Evolutionary conservation across 495 filamentous ascomycete genomes (phyloP).

Genomic region (Hyphodiscus hymeniophilus): DNA sequence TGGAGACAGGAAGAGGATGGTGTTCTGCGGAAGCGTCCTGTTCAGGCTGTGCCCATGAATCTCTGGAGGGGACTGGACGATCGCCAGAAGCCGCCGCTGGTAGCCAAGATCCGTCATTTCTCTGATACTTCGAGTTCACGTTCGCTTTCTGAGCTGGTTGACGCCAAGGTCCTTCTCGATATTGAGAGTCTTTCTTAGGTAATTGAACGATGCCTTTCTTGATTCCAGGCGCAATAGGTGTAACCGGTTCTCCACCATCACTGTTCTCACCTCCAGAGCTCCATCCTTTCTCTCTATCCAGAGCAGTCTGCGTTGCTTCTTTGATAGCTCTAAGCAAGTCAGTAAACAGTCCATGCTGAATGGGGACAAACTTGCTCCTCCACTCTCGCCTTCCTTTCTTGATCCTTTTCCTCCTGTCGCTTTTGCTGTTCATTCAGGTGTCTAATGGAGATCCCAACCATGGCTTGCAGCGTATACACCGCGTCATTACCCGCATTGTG

Average conservation of each 20-base stretch:
- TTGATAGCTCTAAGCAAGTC: constrained; percentile 2
- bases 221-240: neutral
- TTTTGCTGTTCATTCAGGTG: constrained; percentile 15
- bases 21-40: too few species aligned
- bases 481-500: constrained; percentile 98
- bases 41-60: too few species aligned
- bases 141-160: too few species aligned
- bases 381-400: constrained; percentile 15
- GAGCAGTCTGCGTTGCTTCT: constrained; percentile 1
- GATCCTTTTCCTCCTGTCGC: constrained; percentile 16
- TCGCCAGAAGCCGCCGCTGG: too few species aligned
- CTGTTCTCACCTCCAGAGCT: constrained; percentile 16
- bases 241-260: constrained; percentile 15
- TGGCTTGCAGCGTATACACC: constrained; percentile 67
- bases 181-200: neutral
- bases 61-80: too few species aligned
- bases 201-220: neutral
- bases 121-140: too few species aligned
- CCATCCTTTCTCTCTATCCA: constrained; percentile 19
- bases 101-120: too few species aligned
- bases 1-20: too few species aligned
- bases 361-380: constrained; percentile 7
- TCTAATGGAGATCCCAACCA: constrained; percentile 59
- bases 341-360: neutral
- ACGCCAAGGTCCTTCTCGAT: neutral